These are phyloP conservation scores for Zostera marina DNA, from an alignment of 116 monocot genomes.

Conservation along the genomic window DNA sequence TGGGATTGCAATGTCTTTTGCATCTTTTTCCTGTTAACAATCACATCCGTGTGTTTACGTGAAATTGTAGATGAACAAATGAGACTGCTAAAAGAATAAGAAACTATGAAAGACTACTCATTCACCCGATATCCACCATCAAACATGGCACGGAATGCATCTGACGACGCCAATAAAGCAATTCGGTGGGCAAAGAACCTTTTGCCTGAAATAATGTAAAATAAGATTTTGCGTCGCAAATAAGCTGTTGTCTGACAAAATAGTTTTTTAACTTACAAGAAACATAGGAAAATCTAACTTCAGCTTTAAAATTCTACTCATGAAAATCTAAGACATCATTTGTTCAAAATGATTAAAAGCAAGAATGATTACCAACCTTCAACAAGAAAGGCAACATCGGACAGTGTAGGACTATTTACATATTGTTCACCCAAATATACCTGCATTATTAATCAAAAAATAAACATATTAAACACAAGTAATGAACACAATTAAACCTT, in stretches of 20 bases:
- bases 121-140: conserved; percentile 98
- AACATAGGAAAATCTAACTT: too few relatives aligned
- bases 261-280: too few relatives aligned
- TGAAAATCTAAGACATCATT: too few relatives aligned
- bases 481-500: too few relatives aligned
- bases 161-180: conserved; percentile 95
- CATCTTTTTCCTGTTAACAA: conserved; percentile 71
- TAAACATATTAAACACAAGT: too few relatives aligned
- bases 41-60: neutral
- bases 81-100: neutral
- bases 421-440: conserved; percentile 94
- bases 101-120: conserved; percentile 15
- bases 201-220: conserved; percentile 38
- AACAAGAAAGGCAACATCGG: conserved; percentile 94
- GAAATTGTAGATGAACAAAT: too few relatives aligned
- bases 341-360: conserved; percentile 3
- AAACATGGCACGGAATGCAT: conserved; percentile 99
- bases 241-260: too few relatives aligned
- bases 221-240: too few relatives aligned
- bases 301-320: too few relatives aligned
- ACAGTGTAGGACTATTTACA: conserved; percentile 80
- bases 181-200: conserved; percentile 97
- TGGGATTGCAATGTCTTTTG: conserved; percentile 91
- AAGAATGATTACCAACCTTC: conserved; percentile 41
- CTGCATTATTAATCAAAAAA: conserved; percentile 21